Conservation (phyloP, 164 flowering plant genomes). For the Malania oleifera region DNA sequence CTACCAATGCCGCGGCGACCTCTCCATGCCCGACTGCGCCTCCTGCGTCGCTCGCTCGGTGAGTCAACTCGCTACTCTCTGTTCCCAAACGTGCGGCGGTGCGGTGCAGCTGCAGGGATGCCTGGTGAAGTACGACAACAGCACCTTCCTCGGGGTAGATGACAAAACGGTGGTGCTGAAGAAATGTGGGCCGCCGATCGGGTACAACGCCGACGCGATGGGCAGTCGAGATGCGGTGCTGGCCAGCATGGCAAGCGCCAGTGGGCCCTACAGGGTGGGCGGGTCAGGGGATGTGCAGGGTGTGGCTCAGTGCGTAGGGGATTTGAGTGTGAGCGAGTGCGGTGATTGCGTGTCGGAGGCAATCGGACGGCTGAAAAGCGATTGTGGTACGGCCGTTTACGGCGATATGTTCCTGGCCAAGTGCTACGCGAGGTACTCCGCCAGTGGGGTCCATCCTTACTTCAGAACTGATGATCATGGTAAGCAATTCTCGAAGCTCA, state of each 20-base stretch:
- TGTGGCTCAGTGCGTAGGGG: constrained; percentile 84
- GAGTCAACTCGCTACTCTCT: constrained; percentile 41
- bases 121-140: constrained; percentile 70
- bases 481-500: neutral
- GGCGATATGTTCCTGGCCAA: constrained; percentile 85
- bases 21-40: constrained; percentile 80
- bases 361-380: constrained; percentile 47
- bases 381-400: constrained; percentile 50
- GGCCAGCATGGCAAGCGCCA: constrained; percentile 28
- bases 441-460: constrained; percentile 27
- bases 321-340: constrained; percentile 60
- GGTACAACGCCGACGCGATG: constrained; percentile 32
- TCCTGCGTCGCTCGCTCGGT: constrained; percentile 58
- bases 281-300: constrained; percentile 60
- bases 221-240: constrained; percentile 58
- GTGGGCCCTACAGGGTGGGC: constrained; percentile 53
- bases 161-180: constrained; percentile 73
- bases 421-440: constrained; percentile 72
- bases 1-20: constrained; percentile 88
- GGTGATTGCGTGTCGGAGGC: constrained; percentile 70
- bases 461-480: constrained; percentile 19
- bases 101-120: constrained; percentile 73
- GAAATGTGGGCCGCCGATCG: constrained; percentile 67
- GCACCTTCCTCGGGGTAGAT: constrained; percentile 55
- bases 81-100: constrained; percentile 58